A percentile compares a stretch with the other conserved stretches of the same genome.
Evolutionary conservation across 768 basidiomycete species (phyloP).

Genomic region (Termitomyces sp.): DNA sequence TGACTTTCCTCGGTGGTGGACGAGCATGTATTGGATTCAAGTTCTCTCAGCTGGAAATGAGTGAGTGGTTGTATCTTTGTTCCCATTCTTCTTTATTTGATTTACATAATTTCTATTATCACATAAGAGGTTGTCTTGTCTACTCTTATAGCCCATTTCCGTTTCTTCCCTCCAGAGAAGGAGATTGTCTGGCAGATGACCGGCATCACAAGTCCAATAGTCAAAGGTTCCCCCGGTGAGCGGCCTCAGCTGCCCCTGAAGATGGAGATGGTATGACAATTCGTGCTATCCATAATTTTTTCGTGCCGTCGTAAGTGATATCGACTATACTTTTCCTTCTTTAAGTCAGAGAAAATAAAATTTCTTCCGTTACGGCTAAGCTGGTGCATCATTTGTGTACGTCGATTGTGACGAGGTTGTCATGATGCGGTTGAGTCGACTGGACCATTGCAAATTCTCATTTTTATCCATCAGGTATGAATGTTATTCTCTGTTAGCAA

Average conservation of each 20-base stretch:
- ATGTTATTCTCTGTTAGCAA: not conserved
- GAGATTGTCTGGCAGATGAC: slow-evolving; percentile 16
- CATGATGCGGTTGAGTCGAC: not conserved
- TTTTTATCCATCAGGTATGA: not conserved
- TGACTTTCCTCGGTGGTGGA: slow-evolving; percentile 30
- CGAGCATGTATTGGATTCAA: slow-evolving; percentile 35
- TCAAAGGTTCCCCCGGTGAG: slow-evolving; percentile 7
- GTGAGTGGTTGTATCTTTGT: slow-evolving; percentile 15
- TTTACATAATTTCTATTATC: not conserved
- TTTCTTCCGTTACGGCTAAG: not conserved
- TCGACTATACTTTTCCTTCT: not conserved
- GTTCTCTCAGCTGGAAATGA: slow-evolving; percentile 34
- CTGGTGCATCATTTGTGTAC: not conserved
- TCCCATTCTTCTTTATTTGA: too few relatives aligned
- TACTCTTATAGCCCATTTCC: slow-evolving; percentile 13
- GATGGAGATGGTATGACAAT: slow-evolving; percentile 2
- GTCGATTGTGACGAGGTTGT: not conserved
- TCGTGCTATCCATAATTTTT: not conserved
- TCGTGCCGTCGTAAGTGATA: not conserved
- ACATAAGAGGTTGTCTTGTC: slow-evolving; percentile 14
- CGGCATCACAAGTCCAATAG: slow-evolving; percentile 8
- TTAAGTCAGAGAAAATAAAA: not conserved
- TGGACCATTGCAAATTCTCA: not conserved
- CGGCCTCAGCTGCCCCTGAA: slow-evolving; percentile 9
- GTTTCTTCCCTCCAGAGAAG: slow-evolving; percentile 9